Conservation (phyloP, 2,329 filamentous ascomycete species). For the Penicillium expansum region DNA sequence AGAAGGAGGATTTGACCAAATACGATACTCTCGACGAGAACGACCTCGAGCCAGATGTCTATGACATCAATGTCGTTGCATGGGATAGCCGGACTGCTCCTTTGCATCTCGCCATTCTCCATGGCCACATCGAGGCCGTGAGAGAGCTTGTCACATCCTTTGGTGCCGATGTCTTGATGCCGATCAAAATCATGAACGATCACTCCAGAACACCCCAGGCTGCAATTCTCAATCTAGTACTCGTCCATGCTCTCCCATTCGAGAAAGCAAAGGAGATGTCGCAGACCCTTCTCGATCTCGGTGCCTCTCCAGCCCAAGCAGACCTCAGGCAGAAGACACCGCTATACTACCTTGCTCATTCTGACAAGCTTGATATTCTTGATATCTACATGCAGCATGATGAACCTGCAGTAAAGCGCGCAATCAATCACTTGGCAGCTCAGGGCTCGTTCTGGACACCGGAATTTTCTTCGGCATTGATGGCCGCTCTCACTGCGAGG, state of each 20-base stretch:
- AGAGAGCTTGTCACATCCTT: slow-evolving; percentile 67
- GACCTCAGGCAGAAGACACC: slow-evolving; percentile 64
- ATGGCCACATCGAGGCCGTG: slow-evolving; percentile 68
- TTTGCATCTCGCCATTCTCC: slow-evolving; percentile 74
- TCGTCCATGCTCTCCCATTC: slow-evolving; percentile 64
- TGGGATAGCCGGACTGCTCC: slow-evolving; percentile 76
- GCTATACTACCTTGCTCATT: slow-evolving; percentile 63
- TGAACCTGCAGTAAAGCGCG: slow-evolving; percentile 58
- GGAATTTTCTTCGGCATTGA: slow-evolving; percentile 51
- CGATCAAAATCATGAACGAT: slow-evolving; percentile 61
- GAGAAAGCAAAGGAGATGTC: slow-evolving; percentile 66
- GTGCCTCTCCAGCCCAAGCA: slow-evolving; percentile 70
- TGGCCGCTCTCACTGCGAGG: slow-evolving; percentile 56
- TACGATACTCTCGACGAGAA: slow-evolving; percentile 52
- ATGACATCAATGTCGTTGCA: slow-evolving; percentile 71
- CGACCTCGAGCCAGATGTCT: slow-evolving; percentile 71
- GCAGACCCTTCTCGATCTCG: slow-evolving; percentile 63
- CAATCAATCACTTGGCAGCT: slow-evolving; percentile 65
- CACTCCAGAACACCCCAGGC: slow-evolving; percentile 49
- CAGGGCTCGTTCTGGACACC: slow-evolving; percentile 31
- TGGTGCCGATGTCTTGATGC: slow-evolving; percentile 72
- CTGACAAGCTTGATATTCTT: slow-evolving; percentile 47
- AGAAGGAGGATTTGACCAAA: slow-evolving; percentile 37
- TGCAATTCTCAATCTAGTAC: slow-evolving; percentile 66
- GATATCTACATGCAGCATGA: slow-evolving; percentile 54